Base-by-base conservation (phyloP, 2,329 filamentous ascomycete genomes). In the Sclerotinia sclerotiorum region DNA sequence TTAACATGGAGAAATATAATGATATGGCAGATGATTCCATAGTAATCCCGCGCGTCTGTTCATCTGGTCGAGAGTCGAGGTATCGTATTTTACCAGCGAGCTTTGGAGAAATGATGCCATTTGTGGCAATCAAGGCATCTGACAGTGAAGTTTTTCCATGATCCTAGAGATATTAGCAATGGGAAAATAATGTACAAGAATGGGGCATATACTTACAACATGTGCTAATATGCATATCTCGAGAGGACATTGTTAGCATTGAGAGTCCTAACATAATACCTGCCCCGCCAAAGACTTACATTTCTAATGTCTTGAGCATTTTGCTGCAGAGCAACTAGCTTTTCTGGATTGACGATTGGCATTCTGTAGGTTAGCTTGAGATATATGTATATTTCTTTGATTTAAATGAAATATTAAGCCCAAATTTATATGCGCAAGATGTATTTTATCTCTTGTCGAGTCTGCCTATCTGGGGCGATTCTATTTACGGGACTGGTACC, bases 11-110 rank as follows among this genome's bases (percentile, higher is more conserved):
- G 79, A 99, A 99, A 80, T 91, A 96, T 46, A 99, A 84, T 0
- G 95, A 98, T 72, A 99, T 99, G 71, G 95, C 95, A 7, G 94
- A 98, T 0, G 95, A 98, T 79, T 99, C 95, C 95, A 99, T 99
- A n/a, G 95, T 99, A 77, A 99, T 99, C 68, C 95, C 95, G 72
- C 95, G 90, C 21, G 92, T 86, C 81, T 99, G 95, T 79, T 99
- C 95, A 80, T 99, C 95, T 1, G 94, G 94, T 55, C 95, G 86
- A 29, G 95, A 98, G 81, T 99, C 95, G 69, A 99, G 88, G 77
- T 98, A 99, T 73, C 95, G 90, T 80, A 99, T 96, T 84, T 98
- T 98, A 79, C 95, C 95, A 68, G 95, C 95, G 77, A 98, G 85
- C 79, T 98, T 98, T 68, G 94, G 92, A 42, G 95, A 98, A 77